phyloP scores from a whole-genome alignment of 1,139 yeast genomes.

The Debaryomyces sp. region DNA sequence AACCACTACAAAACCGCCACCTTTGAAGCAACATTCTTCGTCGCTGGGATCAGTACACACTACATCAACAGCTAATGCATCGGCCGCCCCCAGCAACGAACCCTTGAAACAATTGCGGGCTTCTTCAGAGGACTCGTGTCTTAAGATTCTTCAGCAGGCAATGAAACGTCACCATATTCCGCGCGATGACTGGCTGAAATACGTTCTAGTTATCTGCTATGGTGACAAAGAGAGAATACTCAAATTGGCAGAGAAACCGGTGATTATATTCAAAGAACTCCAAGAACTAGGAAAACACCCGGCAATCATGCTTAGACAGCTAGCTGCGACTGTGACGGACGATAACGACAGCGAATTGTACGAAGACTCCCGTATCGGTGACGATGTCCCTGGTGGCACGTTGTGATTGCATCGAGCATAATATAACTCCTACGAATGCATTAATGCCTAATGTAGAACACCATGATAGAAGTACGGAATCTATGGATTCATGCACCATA shows the following conservation, averaged over 20 bases:
- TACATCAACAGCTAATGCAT: constrained; percentile 9
- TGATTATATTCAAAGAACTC: constrained; percentile 81
- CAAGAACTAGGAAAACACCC: constrained; percentile 90
- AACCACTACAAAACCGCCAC: constrained; percentile 13
- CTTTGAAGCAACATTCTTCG: constrained; percentile 16
- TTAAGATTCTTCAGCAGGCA: constrained; percentile 85
- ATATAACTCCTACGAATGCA: not conserved
- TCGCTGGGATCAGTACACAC: constrained; percentile 19
- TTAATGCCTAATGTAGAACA: not conserved
- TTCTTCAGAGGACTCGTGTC: constrained; percentile 89
- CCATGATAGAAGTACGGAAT: not conserved
- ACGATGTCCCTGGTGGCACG: constrained; percentile 60
- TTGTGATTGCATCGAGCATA: constrained; percentile 22
- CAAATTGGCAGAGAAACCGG: constrained; percentile 87
- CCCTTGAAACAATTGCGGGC: constrained; percentile 87
- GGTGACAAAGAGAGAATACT: constrained; percentile 88
- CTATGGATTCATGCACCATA: not conserved
- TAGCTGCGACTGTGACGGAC: constrained; percentile 47
- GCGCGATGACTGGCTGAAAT: constrained; percentile 84
- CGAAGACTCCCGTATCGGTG: constrained; percentile 48
- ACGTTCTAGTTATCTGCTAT: constrained; percentile 86
- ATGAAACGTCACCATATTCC: constrained; percentile 83
- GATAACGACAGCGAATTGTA: constrained; percentile 39
- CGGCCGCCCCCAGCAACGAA: constrained; percentile 37
- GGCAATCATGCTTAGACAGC: constrained; percentile 87